Evolutionary conservation across 176 grass and related monocot genomes (phyloP).

Genomic region (Cenchrus americanus): DNA sequence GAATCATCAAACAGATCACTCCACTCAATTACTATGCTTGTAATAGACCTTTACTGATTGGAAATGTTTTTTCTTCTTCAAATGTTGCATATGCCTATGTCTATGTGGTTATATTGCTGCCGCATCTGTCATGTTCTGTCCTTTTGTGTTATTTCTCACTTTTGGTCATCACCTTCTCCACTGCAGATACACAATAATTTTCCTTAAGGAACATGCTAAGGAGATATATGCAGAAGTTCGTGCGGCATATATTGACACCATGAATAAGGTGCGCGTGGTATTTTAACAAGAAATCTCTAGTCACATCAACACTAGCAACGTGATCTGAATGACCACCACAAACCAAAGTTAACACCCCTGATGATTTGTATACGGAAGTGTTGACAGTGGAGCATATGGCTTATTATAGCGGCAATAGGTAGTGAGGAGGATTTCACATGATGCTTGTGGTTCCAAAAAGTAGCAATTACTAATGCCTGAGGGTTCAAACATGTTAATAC

Average conservation of each 20-base stretch:
- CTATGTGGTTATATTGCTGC: slow-evolving; percentile 29
- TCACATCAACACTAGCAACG: slow-evolving; percentile 3
- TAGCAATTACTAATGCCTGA: neutral
- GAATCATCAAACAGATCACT: neutral
- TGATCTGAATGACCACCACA: slow-evolving; percentile 23
- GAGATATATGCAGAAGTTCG: slow-evolving; percentile 97
- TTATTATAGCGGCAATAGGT: slow-evolving; percentile 24
- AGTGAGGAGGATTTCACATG: slow-evolving; percentile 3
- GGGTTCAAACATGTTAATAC: neutral
- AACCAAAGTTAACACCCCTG: neutral
- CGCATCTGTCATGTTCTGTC: neutral
- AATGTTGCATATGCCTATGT: slow-evolving; percentile 15
- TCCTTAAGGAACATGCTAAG: slow-evolving; percentile 97
- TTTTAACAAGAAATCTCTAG: neutral
- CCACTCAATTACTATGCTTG: neutral
- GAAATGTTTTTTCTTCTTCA: neutral
- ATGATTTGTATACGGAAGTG: neutral
- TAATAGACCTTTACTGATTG: slow-evolving; percentile 6
- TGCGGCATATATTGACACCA: slow-evolving; percentile 94
- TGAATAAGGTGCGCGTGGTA: slow-evolving; percentile 87
- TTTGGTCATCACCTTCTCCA: slow-evolving; percentile 15
- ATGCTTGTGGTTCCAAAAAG: slow-evolving; percentile 5
- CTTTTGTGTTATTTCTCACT: neutral
- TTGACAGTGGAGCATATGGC: neutral
- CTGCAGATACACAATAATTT: slow-evolving; percentile 79